A percentile compares a stretch with the other conserved stretches of the same genome.
phyloP scores from a whole-genome alignment of 768 basidiomycete genomes.

The Kwoniella mangroviensis region DNA sequence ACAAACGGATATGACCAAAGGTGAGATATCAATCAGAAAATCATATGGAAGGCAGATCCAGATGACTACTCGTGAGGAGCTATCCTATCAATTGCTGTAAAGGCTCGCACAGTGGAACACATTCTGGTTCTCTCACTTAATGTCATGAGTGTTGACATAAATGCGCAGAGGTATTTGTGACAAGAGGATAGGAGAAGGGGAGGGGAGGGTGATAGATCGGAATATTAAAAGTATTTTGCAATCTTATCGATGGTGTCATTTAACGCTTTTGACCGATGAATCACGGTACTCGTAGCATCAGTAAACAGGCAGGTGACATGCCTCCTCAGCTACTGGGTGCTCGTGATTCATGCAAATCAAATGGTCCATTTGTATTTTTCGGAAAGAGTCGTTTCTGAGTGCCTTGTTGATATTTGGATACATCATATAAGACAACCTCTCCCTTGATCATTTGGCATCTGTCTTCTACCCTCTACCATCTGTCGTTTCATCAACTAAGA shows the following conservation, averaged over 20 bases:
- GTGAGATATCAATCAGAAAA: not conserved
- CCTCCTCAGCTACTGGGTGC: no score
- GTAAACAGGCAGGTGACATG: not conserved
- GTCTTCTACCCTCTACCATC: no score
- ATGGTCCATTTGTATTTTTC: not conserved
- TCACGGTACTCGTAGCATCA: not conserved
- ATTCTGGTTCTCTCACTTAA: no score
- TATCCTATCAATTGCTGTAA: not conserved
- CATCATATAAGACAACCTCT: no score
- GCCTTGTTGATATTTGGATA: not conserved
- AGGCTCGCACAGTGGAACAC: no score
- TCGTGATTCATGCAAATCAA: not conserved
- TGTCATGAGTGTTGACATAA: no score
- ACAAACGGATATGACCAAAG: not conserved
- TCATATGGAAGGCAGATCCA: not conserved
- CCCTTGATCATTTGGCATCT: no score
- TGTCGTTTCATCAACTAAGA: no score
- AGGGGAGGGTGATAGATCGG: not conserved
- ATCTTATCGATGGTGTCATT: constrained; percentile 20
- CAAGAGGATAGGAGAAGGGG: no score
- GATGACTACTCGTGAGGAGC: not conserved
- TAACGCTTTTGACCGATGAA: constrained; percentile 4
- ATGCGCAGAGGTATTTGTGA: no score
- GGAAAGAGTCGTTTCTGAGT: not conserved
- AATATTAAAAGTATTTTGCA: not conserved